Evolutionary conservation across 345 rosid genomes (phyloP).

Genomic region (Eucalyptus fibrosa): DNA sequence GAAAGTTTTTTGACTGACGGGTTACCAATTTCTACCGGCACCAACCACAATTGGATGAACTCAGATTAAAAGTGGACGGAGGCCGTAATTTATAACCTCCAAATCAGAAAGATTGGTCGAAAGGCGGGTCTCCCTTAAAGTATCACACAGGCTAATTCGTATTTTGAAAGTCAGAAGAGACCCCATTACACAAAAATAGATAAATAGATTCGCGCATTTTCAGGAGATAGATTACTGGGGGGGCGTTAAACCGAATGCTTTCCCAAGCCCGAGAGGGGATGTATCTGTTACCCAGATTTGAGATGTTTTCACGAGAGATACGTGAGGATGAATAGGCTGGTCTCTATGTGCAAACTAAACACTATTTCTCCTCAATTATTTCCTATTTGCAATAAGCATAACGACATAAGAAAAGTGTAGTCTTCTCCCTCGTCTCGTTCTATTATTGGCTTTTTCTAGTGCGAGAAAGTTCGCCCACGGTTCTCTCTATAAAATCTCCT

Average conservation of each 20-base stretch:
- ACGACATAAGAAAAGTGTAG: not conserved
- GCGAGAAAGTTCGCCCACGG: not conserved
- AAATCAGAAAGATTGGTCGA: not conserved
- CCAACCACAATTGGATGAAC: not conserved
- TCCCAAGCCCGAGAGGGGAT: not conserved
- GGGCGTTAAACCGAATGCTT: too few species aligned
- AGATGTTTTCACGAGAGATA: too few species aligned
- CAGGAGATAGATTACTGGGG: not conserved
- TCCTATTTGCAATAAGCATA: not conserved
- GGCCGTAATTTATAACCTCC: not conserved
- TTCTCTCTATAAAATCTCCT: not conserved
- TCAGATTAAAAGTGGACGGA: not conserved
- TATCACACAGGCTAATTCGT: not conserved
- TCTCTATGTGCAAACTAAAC: not conserved
- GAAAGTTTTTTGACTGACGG: not conserved
- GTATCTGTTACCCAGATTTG: too few species aligned
- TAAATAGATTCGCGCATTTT: not conserved
- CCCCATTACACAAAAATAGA: not conserved
- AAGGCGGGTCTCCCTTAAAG: not conserved
- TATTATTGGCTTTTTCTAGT: too few species aligned
- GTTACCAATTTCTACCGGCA: not conserved
- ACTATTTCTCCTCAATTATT: not conserved
- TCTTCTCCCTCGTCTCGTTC: not conserved
- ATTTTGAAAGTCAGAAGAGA: not conserved
- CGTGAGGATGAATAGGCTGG: not conserved